Evolutionary conservation across 345 rosid species (phyloP).

Genomic region (Citrus glauca): DNA sequence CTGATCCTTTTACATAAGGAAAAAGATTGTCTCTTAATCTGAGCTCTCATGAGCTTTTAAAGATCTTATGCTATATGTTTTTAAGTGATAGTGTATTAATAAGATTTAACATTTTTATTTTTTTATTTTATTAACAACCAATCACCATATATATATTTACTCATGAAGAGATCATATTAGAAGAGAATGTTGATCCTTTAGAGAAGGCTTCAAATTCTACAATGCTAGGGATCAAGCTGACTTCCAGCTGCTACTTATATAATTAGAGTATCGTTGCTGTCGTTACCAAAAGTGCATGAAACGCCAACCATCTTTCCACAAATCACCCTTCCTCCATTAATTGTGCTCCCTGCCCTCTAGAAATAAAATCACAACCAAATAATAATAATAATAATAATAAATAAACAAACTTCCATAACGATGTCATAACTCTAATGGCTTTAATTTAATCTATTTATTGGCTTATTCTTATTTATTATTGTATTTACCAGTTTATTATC

Average conservation of each 20-base stretch:
- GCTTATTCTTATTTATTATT: too few species aligned
- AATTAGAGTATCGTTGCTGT: not conserved
- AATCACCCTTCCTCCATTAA: not conserved
- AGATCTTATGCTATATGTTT: accelerated
- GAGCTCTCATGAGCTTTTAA: too few species aligned
- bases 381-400: too few species aligned
- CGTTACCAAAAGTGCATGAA: not conserved
- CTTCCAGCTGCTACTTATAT: not conserved
- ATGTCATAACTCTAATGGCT: not conserved
- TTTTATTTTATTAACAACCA: too few species aligned
- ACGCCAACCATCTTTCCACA: conserved; percentile 5
- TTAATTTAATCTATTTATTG: not conserved
- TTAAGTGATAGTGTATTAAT: too few species aligned
- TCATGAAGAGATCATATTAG: too few species aligned
- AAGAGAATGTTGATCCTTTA: too few species aligned
- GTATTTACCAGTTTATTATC: not conserved
- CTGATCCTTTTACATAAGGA: too few species aligned
- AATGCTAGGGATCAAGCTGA: not conserved
- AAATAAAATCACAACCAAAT: not conserved
- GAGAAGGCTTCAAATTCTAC: not conserved
- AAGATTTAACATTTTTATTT: too few species aligned
- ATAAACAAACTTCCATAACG: not conserved
- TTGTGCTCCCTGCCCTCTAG: not conserved
- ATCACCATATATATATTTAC: accelerated
- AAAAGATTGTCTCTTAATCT: too few species aligned